phyloP scores from a whole-genome alignment of 495 filamentous ascomycete genomes.

The Podospora bellae-mahoneyi region DNA sequence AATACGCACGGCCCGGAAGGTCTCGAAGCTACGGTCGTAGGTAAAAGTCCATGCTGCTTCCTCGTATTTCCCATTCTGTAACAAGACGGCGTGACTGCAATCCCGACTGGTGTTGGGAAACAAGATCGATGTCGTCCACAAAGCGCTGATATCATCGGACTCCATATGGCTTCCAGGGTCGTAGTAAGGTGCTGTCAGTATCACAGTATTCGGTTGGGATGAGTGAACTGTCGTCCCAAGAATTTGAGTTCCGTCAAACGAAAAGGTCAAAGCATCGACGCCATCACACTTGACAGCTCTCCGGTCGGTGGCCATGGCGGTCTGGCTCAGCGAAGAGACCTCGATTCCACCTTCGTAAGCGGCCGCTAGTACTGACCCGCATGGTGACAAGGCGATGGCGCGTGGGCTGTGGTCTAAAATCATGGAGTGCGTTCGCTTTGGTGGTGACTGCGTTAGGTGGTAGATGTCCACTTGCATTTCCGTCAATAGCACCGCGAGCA shows the following conservation, averaged over 20 bases:
- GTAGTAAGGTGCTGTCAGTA: slow-evolving; percentile 79
- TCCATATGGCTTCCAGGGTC: slow-evolving; percentile 55
- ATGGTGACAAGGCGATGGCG: slow-evolving; percentile 75
- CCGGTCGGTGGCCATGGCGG: slow-evolving; percentile 61
- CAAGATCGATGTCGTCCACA: slow-evolving; percentile 87
- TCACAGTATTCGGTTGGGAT: slow-evolving; percentile 64
- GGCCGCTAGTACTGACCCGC: slow-evolving; percentile 77
- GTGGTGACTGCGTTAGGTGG: slow-evolving; percentile 57
- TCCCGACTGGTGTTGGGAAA: slow-evolving; percentile 75
- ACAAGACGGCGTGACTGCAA: slow-evolving; percentile 71
- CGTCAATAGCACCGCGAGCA: slow-evolving; percentile 75
- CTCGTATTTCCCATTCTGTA: slow-evolving; percentile 65
- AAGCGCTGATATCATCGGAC: slow-evolving; percentile 65
- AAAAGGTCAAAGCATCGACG: slow-evolving; percentile 77
- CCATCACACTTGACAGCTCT: slow-evolving; percentile 77
- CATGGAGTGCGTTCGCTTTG: slow-evolving; percentile 64
- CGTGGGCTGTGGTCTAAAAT: slow-evolving; percentile 72
- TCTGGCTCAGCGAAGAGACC: slow-evolving; percentile 68
- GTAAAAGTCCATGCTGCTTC: slow-evolving; percentile 77
- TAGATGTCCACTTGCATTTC: slow-evolving; percentile 83
- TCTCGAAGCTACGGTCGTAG: slow-evolving; percentile 71
- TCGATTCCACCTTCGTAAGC: slow-evolving; percentile 85
- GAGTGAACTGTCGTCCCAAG: slow-evolving; percentile 70
- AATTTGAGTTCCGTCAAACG: slow-evolving; percentile 78
- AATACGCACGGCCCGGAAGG: slow-evolving; percentile 71